Conservation (phyloP, 2,329 filamentous ascomycete genomes). For the Eurotiales sp. region DNA sequence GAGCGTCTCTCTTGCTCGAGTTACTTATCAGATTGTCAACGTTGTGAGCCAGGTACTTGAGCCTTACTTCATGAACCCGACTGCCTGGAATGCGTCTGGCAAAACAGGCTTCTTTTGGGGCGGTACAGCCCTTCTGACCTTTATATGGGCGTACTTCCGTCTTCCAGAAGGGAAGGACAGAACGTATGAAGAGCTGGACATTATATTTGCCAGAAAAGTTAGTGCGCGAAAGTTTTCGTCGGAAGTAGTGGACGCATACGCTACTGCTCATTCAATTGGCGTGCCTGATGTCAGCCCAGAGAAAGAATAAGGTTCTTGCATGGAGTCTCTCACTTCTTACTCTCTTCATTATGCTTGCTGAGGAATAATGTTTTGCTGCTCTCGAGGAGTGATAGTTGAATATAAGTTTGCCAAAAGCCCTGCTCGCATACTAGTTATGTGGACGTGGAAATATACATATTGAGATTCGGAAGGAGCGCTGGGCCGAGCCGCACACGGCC, state of each 20-base stretch:
- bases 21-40: slow-evolving; percentile 37
- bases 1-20: slow-evolving; percentile 43
- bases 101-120: slow-evolving; percentile 30
- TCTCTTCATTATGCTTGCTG: too few species aligned
- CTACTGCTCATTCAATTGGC: slow-evolving; percentile 27
- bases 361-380: too few species aligned
- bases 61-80: slow-evolving; percentile 39
- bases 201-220: slow-evolving; percentile 61
- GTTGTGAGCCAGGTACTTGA: slow-evolving; percentile 39
- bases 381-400: not conserved
- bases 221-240: slow-evolving; percentile 68
- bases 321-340: too few species aligned
- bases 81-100: slow-evolving; percentile 24
- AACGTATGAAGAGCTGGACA: slow-evolving; percentile 38
- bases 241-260: slow-evolving; percentile 55
- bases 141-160: slow-evolving; percentile 14
- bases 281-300: too few species aligned
- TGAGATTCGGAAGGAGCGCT: not conserved
- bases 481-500: too few species aligned
- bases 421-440: not conserved
- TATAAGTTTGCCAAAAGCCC: too few species aligned
- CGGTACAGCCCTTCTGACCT: slow-evolving; percentile 16
- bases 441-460: not conserved
- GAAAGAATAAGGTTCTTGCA: too few species aligned
- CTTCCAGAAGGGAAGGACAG: slow-evolving; percentile 32